phyloP scores from a whole-genome alignment of 2,329 filamentous ascomycete genomes.

The Paraphaeosphaeria minitans region DNA sequence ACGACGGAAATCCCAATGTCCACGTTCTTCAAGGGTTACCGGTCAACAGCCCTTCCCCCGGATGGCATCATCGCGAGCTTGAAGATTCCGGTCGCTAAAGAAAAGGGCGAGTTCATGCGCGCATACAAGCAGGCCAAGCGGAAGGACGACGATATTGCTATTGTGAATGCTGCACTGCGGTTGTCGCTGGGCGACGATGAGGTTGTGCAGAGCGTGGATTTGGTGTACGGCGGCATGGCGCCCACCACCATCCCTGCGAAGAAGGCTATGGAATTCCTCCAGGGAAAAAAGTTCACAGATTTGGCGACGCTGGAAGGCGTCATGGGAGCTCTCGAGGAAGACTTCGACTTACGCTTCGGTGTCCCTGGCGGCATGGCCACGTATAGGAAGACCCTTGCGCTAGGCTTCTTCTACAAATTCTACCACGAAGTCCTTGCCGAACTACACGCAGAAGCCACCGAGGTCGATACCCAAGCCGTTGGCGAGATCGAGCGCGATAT shows the following conservation, averaged over 20 bases:
- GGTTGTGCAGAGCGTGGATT: conserved; percentile 72
- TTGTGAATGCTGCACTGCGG: conserved; percentile 86
- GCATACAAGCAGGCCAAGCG: conserved; percentile 96
- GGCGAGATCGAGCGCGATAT: conserved; percentile 85
- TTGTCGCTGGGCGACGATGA: conserved; percentile 73
- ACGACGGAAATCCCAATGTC: conserved; percentile 89
- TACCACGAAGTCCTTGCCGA: conserved; percentile 83
- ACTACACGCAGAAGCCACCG: conserved; percentile 58
- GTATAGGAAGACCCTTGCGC: conserved; percentile 85
- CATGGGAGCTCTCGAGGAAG: conserved; percentile 86
- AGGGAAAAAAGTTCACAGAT: conserved; percentile 80
- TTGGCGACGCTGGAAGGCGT: conserved; percentile 83
- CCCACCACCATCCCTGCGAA: conserved; percentile 87
- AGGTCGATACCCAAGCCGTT: conserved; percentile 74
- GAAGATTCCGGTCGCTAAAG: conserved; percentile 76
- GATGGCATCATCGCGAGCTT: conserved; percentile 87
- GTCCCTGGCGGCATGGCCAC: conserved; percentile 98
- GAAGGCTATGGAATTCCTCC: conserved; percentile 72
- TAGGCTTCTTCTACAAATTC: conserved; percentile 96
- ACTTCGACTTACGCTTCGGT: conserved; percentile 87
- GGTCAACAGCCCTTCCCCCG: conserved; percentile 77
- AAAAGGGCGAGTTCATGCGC: conserved; percentile 80
- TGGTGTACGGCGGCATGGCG: conserved; percentile 96
- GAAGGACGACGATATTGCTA: conserved; percentile 98
- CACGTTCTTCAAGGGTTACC: conserved; percentile 90